phyloP scores from a whole-genome alignment of 495 filamentous ascomycete species.

The Tuber aestivum region DNA sequence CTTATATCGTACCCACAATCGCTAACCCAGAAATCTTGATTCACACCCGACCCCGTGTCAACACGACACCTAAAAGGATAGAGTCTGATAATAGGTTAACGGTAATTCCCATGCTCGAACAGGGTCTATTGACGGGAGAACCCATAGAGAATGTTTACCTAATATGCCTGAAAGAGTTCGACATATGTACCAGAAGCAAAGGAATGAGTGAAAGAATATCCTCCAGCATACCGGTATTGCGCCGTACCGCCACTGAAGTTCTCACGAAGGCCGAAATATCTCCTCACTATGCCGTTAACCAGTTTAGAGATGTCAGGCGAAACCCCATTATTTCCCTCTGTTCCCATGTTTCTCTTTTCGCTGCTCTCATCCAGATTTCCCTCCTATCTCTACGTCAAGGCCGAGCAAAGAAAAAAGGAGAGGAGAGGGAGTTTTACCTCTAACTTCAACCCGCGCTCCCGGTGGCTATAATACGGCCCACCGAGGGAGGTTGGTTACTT shows the following conservation, averaged over 20 bases:
- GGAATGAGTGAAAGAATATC: neutral
- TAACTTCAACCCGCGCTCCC: neutral
- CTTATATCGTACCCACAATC: neutral
- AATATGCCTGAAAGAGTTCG: neutral
- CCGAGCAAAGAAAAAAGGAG: neutral
- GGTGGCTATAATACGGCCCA: neutral
- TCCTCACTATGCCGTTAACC: neutral
- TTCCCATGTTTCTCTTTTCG: neutral
- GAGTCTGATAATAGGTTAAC: neutral
- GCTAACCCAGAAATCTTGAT: neutral
- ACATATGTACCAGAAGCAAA: neutral
- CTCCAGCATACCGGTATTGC: neutral
- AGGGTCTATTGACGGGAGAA: neutral
- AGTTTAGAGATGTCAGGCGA: no score
- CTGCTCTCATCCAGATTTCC: neutral
- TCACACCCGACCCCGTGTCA: neutral
- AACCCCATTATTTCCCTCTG: neutral
- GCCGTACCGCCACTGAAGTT: neutral
- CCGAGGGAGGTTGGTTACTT: neutral
- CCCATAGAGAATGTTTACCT: neutral
- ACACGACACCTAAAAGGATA: neutral
- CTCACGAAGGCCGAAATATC: neutral
- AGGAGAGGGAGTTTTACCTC: neutral
- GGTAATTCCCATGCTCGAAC: neutral
- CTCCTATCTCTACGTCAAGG: neutral